Conservation (phyloP, 1,284 basidiomycete genomes). For the Mycosarcoma mackinlayi region DNA sequence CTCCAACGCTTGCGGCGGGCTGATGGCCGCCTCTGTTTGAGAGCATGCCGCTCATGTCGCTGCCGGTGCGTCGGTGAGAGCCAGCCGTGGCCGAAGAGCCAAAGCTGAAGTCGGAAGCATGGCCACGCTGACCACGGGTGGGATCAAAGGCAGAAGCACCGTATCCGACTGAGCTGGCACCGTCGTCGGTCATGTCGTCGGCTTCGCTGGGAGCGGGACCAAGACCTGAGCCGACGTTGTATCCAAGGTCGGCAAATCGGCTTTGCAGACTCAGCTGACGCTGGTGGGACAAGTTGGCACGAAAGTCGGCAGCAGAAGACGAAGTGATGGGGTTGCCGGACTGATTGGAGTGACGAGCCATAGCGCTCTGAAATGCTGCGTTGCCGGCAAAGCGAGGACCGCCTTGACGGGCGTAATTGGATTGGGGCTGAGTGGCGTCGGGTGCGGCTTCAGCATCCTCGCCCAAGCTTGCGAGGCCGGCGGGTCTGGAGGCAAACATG, state of each 20-base stretch:
- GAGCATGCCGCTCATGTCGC: slow-evolving; percentile 54
- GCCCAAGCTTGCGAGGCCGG: slow-evolving; percentile 56
- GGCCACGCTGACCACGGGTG: slow-evolving; percentile 43
- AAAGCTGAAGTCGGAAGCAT: slow-evolving; percentile 37
- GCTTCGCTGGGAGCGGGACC: slow-evolving; percentile 35
- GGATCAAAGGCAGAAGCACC: slow-evolving; percentile 57
- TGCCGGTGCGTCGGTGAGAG: slow-evolving; percentile 55
- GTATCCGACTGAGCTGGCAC: slow-evolving; percentile 57
- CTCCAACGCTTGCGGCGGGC: slow-evolving; percentile 78
- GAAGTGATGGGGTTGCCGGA: slow-evolving; percentile 15
- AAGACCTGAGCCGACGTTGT: slow-evolving; percentile 37
- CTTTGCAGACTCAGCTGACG: slow-evolving; percentile 57
- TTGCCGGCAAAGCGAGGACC: slow-evolving; percentile 62
- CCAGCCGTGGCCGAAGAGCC: slow-evolving; percentile 24
- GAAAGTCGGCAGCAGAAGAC: slow-evolving; percentile 30
- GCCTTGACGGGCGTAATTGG: slow-evolving; percentile 34
- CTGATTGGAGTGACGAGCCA: slow-evolving; percentile 54
- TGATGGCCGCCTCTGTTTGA: slow-evolving; percentile 38
- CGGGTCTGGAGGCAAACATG: slow-evolving; percentile 47
- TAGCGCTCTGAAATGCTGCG: slow-evolving; percentile 60
- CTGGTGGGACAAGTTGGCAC: slow-evolving; percentile 43
- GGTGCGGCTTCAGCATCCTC: slow-evolving; percentile 47
- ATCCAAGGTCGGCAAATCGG: slow-evolving; percentile 61
- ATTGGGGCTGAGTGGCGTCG: slow-evolving; percentile 22
- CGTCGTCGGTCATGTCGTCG: slow-evolving; percentile 55